These are phyloP conservation scores for Magnaporthiopsis incrustans DNA, from an alignment of 2,329 filamentous ascomycete species.

Conservation along the genomic window DNA sequence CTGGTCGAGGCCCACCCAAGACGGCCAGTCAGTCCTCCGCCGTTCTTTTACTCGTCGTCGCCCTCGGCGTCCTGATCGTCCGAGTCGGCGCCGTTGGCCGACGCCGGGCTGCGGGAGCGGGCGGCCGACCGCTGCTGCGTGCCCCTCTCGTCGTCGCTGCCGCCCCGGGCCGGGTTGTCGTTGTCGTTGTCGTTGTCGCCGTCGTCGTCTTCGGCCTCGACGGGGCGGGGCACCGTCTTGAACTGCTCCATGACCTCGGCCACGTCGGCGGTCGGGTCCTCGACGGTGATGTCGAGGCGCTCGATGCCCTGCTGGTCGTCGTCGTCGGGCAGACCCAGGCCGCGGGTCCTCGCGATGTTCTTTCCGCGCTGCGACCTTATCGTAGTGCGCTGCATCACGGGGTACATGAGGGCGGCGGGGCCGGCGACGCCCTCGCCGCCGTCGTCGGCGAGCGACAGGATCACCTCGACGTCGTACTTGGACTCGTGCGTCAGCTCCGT, in stretches of 20 bases:
- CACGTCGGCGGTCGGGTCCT: slow-evolving; percentile 47
- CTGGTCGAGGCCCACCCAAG: background rate
- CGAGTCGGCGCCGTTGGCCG: slow-evolving; percentile 13
- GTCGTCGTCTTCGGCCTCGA: slow-evolving; percentile 22
- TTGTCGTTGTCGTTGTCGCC: slow-evolving; percentile 19
- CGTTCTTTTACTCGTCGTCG: slow-evolving; percentile 31
- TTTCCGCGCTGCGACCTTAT: slow-evolving; percentile 56
- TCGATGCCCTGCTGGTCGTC: slow-evolving; percentile 41
- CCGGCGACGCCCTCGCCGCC: slow-evolving; percentile 34
- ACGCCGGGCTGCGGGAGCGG: slow-evolving; percentile 8
- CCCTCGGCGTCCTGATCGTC: slow-evolving; percentile 36
- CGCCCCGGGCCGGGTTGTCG: slow-evolving; percentile 8
- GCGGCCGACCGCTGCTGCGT: slow-evolving; percentile 4
- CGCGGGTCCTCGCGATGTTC: slow-evolving; percentile 49
- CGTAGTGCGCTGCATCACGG: slow-evolving; percentile 55
- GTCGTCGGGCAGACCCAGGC: slow-evolving; percentile 19
- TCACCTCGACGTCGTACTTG: slow-evolving; percentile 58
- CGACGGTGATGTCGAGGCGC: slow-evolving; percentile 46
- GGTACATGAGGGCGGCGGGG: slow-evolving; percentile 60
- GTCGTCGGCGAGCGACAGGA: slow-evolving; percentile 40
- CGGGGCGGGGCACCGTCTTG: slow-evolving; percentile 44
- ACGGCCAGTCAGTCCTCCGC: too few species aligned
- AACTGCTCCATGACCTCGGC: slow-evolving; percentile 43
- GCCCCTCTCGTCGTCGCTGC: slow-evolving; percentile 7
- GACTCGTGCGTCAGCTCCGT: slow-evolving; percentile 46